Conservation (phyloP, 2,329 filamentous ascomycete species). For the Saccharata proteae region DNA sequence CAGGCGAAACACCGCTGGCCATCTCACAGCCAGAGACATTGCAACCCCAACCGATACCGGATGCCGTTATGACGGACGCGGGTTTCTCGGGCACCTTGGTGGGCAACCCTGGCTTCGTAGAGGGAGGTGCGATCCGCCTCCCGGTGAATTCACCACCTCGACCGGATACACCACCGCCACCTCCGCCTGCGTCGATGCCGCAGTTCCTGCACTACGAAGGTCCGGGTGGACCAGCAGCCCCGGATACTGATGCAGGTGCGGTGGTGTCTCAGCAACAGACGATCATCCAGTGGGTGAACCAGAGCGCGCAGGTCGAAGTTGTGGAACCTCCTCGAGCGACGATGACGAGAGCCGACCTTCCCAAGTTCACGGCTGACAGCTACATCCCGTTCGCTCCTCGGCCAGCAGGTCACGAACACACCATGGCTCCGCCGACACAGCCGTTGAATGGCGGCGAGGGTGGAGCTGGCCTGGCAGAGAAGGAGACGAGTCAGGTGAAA, state of each 20-base stretch:
- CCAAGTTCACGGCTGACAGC: conserved; percentile 34
- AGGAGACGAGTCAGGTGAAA: too few relatives aligned
- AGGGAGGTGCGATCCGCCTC: too few relatives aligned
- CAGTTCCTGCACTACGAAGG: conserved; percentile 22
- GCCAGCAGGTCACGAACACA: too few relatives aligned
- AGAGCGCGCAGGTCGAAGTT: neutral
- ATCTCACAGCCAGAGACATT: neutral
- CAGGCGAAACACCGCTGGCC: neutral
- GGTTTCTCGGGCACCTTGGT: too few relatives aligned
- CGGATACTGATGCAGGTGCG: neutral
- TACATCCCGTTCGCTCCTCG: conserved; percentile 22
- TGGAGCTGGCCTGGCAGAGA: too few relatives aligned
- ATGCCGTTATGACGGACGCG: too few relatives aligned
- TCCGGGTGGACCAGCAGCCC: conserved; percentile 5
- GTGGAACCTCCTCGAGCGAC: too few relatives aligned
- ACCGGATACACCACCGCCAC: conserved; percentile 22
- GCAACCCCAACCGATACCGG: too few relatives aligned
- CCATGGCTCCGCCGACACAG: too few relatives aligned
- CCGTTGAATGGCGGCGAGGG: too few relatives aligned
- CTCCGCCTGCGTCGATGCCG: conserved; percentile 20
- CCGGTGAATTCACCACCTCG: too few relatives aligned
- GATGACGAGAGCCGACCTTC: conserved; percentile 27
- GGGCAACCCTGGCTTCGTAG: too few relatives aligned
- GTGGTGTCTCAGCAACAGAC: conserved; percentile 14
- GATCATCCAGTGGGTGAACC: neutral